Evolutionary conservation across 805 yeast genomes (phyloP), one percentile per base, ranked within the genome.

Genomic region (Blastobotrys peoriensis): DNA sequence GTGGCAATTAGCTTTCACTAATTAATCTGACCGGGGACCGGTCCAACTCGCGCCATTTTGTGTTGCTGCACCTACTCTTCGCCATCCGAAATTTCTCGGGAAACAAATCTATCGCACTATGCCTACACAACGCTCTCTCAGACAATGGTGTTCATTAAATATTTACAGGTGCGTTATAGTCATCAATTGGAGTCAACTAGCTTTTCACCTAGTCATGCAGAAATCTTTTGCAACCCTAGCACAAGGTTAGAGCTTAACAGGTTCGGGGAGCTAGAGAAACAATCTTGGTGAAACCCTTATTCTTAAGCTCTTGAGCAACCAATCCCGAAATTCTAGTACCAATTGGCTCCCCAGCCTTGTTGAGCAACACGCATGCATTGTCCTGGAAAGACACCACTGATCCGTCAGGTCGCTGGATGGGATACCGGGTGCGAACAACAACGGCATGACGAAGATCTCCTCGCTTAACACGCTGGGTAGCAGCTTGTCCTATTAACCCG

Each of bases 361-460:
- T 89, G 50, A 91, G 78, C 59, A 93, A 74, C 27, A 93, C 98
- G 69, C 98, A 89, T 1, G 98, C 98, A 64, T 91, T 93, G 66
- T 93, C 98, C 62, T 89, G 96, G 62, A 93, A 93, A 55, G 84
- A 72, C 22, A 93, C 75, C 18, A 79, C 79, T 2, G 95, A 75
- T 2, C 98, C 98, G 62, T 93, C 98, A 2, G 81, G 74, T 61
- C 98, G 78, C 57, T 74, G 74, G 50, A 76, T 76, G 44, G 79
- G 78, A 52, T 87, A 87, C 67, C 82, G 88, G 0, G 97, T 87
- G 65, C 98, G 81, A 16, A 89, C 97, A 36, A 93, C 84, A 23
- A 93, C 91, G 3, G 97, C 98, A 59, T 94, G 91, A 47, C 93
- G 83, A 43, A 93, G 86, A 61, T 93, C 98, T 56, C 97, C 95